A percentile compares a stretch with the other conserved stretches of the same genome.
These are phyloP conservation scores for Basidiobolus meristosporus DNA, from an alignment of 371 early-diverging fungal species.

Conservation along the genomic window DNA sequence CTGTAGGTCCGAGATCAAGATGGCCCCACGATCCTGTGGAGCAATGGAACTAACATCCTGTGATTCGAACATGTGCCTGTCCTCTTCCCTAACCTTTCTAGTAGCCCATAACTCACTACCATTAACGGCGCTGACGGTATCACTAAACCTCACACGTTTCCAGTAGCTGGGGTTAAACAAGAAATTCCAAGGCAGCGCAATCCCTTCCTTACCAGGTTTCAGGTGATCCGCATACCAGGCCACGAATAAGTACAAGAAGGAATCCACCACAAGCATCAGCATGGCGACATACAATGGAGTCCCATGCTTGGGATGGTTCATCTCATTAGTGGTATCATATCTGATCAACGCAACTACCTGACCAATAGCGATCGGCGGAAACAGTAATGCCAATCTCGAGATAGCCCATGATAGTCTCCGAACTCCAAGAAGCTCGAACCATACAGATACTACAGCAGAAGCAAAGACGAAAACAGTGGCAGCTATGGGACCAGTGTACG, in stretches of 20 bases:
- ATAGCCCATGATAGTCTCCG: too few relatives aligned
- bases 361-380: slow-evolving; percentile 11
- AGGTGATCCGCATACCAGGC: slow-evolving; percentile 15
- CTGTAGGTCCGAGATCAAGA: slow-evolving; percentile 10
- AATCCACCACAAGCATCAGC: slow-evolving; percentile 12
- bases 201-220: slow-evolving; percentile 9
- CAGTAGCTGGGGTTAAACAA: slow-evolving; percentile 13
- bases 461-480: too few relatives aligned
- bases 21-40: slow-evolving; percentile 8
- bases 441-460: too few relatives aligned
- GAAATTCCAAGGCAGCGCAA: slow-evolving; percentile 10
- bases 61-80: too few relatives aligned
- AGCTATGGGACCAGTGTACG: too few relatives aligned
- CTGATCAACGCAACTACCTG: slow-evolving; percentile 11
- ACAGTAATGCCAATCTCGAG: slow-evolving; percentile 10
- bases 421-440: too few relatives aligned
- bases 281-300: slow-evolving; percentile 8
- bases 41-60: too few relatives aligned
- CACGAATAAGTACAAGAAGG: slow-evolving; percentile 12
- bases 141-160: too few relatives aligned
- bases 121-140: too few relatives aligned
- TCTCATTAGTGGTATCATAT: slow-evolving; percentile 9
- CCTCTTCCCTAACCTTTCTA: too few relatives aligned
- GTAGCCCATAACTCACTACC: too few relatives aligned
- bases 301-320: slow-evolving; percentile 6